phyloP scores from a whole-genome alignment of 352 stramenopile species.

The Pythium rishiriense region DNA sequence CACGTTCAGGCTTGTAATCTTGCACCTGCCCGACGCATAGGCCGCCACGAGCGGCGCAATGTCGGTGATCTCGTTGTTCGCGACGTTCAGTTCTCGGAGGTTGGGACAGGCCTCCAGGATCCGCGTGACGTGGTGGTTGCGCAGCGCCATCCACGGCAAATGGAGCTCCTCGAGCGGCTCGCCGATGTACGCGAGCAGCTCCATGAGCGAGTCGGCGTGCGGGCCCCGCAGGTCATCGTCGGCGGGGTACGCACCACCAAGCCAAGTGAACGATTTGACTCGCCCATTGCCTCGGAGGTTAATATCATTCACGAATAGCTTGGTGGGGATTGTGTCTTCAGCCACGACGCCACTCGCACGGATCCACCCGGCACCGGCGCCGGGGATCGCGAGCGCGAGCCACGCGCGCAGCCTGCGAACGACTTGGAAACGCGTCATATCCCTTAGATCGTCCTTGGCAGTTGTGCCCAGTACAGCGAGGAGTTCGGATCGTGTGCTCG shows the following conservation, averaged over 20 bases:
- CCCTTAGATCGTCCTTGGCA: not conserved
- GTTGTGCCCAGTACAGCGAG: not conserved
- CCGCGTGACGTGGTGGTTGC: conserved; percentile 3
- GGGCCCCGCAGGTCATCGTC: not conserved
- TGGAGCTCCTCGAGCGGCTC: conserved; percentile 10
- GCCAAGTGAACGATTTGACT: conserved; percentile 13
- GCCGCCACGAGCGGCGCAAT: conserved; percentile 4
- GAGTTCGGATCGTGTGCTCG: not conserved
- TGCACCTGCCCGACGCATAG: conserved; percentile 3
- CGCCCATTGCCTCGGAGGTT: not conserved
- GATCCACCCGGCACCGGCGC: not conserved
- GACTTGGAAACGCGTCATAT: not conserved
- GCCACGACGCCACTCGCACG: not conserved
- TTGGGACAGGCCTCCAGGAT: conserved; percentile 9
- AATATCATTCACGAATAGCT: too few relatives aligned
- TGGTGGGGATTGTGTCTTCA: not conserved
- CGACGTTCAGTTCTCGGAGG: conserved; percentile 14
- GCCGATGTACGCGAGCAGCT: conserved; percentile 16
- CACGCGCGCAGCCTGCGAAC: not conserved
- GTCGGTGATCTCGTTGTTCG: conserved; percentile 11
- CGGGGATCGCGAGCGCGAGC: not conserved
- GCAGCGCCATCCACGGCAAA: conserved; percentile 6
- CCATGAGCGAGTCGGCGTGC: conserved; percentile 15
- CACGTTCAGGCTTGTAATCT: conserved; percentile 9
- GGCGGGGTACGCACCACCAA: conserved; percentile 3